Conservation (phyloP, 495 filamentous ascomycete genomes). For the Trichoderma virens region DNA sequence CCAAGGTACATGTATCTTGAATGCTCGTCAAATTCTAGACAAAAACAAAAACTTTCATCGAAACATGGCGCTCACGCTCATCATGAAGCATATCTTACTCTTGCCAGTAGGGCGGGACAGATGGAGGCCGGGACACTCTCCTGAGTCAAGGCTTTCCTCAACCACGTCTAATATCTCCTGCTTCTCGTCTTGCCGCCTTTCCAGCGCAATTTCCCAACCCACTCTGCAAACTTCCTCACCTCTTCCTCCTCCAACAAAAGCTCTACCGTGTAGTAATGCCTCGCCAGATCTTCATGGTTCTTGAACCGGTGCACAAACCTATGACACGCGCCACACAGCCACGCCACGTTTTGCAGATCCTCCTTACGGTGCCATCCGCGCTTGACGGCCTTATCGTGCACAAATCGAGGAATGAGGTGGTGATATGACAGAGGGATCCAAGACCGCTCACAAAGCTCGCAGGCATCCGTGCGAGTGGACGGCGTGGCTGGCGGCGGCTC, state of each 20-base stretch:
- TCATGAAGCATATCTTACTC: neutral
- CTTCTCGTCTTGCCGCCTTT: conserved; percentile 27
- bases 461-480: conserved; percentile 47
- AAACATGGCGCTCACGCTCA: neutral
- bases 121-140: neutral
- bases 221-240: conserved; percentile 60
- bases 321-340: conserved; percentile 86
- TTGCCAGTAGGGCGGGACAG: neutral
- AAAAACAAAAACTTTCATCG: too few relatives aligned
- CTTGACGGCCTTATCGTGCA: conserved; percentile 73
- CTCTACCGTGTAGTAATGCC: conserved; percentile 66
- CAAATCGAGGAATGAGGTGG: conserved; percentile 68
- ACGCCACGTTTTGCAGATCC: conserved; percentile 73
- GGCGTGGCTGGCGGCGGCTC: conserved; percentile 54
- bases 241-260: conserved; percentile 61
- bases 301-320: conserved; percentile 72
- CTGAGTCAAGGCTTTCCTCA: too few relatives aligned
- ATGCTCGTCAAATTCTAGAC: too few relatives aligned
- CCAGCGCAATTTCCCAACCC: conserved; percentile 60
- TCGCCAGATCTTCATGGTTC: conserved; percentile 71
- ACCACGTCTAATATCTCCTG: neutral
- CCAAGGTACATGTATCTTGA: too few relatives aligned
- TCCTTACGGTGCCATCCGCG: conserved; percentile 74
- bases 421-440: conserved; percentile 78
- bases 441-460: conserved; percentile 74